Evolutionary conservation across 1,139 yeast species (phyloP).

Genomic region (Yueomyces sp.): DNA sequence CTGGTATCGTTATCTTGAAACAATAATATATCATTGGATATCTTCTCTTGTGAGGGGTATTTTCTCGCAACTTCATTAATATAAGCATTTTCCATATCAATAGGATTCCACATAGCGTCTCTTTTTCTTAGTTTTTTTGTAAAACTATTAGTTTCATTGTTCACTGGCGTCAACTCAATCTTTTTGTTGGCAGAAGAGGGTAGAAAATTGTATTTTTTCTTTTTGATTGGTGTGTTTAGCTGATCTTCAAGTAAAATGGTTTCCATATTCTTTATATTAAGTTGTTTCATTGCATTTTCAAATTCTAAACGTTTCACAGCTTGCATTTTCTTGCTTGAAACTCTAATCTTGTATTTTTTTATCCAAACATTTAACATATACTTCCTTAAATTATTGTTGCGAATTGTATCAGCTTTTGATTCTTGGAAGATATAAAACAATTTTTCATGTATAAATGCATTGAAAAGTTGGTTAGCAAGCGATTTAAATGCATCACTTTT

Average conservation of each 20-base stretch:
- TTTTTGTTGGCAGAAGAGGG: slow-evolving; percentile 6
- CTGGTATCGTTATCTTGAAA: slow-evolving; percentile 17
- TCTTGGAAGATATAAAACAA: slow-evolving; percentile 33
- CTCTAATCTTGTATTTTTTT: slow-evolving; percentile 16
- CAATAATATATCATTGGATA: slow-evolving; percentile 10
- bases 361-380: slow-evolving; percentile 23
- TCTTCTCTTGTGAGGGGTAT: slow-evolving; percentile 7
- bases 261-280: slow-evolving; percentile 4
- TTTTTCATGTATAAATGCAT: slow-evolving; percentile 49
- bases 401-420: slow-evolving; percentile 29
- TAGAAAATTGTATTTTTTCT: slow-evolving; percentile 2
- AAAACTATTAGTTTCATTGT: slow-evolving; percentile 18
- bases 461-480: slow-evolving; percentile 38
- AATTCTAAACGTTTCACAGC: slow-evolving; percentile 36
- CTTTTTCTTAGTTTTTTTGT: slow-evolving; percentile 9
- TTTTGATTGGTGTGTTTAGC: slow-evolving; percentile 22
- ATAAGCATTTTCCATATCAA: slow-evolving; percentile 13
- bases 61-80: slow-evolving; percentile 6
- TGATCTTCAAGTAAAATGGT: no score
- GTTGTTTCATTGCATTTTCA: slow-evolving; percentile 20
- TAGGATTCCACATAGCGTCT: slow-evolving; percentile 16
- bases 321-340: slow-evolving; percentile 25
- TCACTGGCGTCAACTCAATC: slow-evolving; percentile 14
- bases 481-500: slow-evolving; percentile 17
- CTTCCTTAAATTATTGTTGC: slow-evolving; percentile 21